Evolutionary conservation across 2,329 filamentous ascomycete species (phyloP), one percentile per base, ranked within the genome.

Genomic region (Pestalotiopsis sp.): DNA sequence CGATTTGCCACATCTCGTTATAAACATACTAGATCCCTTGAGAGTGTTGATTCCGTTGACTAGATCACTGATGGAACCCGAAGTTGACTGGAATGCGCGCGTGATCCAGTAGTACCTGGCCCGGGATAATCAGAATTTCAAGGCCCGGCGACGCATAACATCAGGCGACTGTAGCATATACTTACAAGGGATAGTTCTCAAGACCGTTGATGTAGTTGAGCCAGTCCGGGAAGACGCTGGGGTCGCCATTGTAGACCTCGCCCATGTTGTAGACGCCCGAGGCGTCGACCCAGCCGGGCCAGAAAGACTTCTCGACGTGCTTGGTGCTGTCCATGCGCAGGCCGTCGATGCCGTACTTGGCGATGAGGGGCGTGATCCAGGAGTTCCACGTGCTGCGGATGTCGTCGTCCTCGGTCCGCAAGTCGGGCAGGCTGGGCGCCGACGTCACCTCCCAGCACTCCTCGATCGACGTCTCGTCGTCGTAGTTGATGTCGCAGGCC

Each of bases 401-500:
- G 14, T 77, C 76, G 1, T 76, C 67, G 57, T 81, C 77, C 63
- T 85, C 82, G 4, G 84, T 86, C 27, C 81, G 78, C 14, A 86
- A 75, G 71, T 86, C 84, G 1, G 82, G 80, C 31, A 86, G 79
- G 9, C 83, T 75, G 13, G 86, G 82, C 2, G 75, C 79, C 31
- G 78, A 74, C 72, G 86, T 82, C 12, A 86, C 86, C 27, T 86
- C 78, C 85, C 86, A 87, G 76, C 87, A 86, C 64, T 77, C 68
- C 68, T 79, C 79, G 12, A 79, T 68, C 2, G 77, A 81, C 1
- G 74, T 81, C 66, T 84, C 79, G 71, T 86, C 79, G 64, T 75
- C 73, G 76, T 88, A 89, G 76, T 90, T 72, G 68, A 80, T 80
- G 61, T 86, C 67, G 73, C 89, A 91, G 73, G 82, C 86, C 0